Base-by-base conservation (phyloP, 192 early-diverging fungal species). In the Glomus cerebriforme region DNA sequence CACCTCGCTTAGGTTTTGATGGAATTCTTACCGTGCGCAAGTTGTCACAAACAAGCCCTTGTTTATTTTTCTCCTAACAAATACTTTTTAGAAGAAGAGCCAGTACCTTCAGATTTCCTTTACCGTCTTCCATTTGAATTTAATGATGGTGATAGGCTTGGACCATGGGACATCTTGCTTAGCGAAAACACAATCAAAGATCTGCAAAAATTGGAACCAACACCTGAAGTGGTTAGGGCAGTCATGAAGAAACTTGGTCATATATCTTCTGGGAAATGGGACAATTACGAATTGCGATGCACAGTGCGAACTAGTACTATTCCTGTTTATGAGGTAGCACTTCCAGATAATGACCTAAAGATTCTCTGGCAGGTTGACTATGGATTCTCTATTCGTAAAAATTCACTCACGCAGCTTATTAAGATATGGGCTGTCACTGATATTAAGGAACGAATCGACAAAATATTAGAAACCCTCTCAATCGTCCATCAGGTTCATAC, bases 121-220 rank as follows among this genome's bases (percentile, higher is more conserved):
- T 59, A 45, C 19, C 45, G 74, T 10, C 74, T 75, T 62, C 74
- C 74, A 62, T 75, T 75, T 35, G 74, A 75, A 62, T 75, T 75
- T 34, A 31, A 60, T 39, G 74, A 75, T 8, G 24, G 63, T 39
- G 74, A 75, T 35, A 75, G 63, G 1, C 35, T 75, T 29, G 74
- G 74, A 0, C 35, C 58, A 37, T 75, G 74, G 74, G 74, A 75
- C 8, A 26, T 75, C 29, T 24, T 75, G 59, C 49, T 75, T 26
- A 75, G 74, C 34, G 74, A 75, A 43, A 47, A 73, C 15, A 45
- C 71, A 58, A 73, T 73, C 24, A 73, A 54, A 49, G 71, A 73
- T 27, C 32, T 75, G 74, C 59, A 17, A 37, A 12, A n/a, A 34
- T 75, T 75, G 24, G 74, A 75, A 5, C 63, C 59, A 2, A 7